A percentile compares a stretch with the other conserved stretches of the same genome.
Evolutionary conservation across 2,329 filamentous ascomycete genomes (phyloP).

Genomic region (Scolecobasidium constrictum): DNA sequence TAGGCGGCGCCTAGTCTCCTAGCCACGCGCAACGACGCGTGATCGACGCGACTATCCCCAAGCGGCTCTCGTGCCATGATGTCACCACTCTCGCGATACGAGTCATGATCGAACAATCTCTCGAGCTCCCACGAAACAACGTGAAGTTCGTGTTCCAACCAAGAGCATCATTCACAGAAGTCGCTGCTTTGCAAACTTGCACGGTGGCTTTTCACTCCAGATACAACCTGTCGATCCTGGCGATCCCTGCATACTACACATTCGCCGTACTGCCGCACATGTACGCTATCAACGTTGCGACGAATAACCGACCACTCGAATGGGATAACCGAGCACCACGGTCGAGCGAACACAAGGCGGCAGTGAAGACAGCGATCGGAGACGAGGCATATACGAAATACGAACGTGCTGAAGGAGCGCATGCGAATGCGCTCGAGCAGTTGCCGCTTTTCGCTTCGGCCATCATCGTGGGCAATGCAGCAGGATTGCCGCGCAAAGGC

Average conservation of each 20-base stretch:
- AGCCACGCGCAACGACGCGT: no score
- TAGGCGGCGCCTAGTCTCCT: no score
- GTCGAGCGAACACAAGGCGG: slow-evolving; percentile 20
- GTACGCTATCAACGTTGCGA: slow-evolving; percentile 26
- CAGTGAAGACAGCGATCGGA: slow-evolving; percentile 26
- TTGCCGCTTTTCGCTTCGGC: slow-evolving; percentile 34
- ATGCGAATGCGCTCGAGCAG: slow-evolving; percentile 36
- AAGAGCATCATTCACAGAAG: no score
- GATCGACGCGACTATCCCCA: no score
- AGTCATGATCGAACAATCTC: no score
- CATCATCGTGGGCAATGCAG: slow-evolving; percentile 32
- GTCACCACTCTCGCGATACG: no score
- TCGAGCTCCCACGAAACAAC: no score
- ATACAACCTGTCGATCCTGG: slow-evolving; percentile 30
- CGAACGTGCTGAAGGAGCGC: slow-evolving; percentile 34
- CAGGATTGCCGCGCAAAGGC: slow-evolving; percentile 20
- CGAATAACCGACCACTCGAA: slow-evolving; percentile 22
- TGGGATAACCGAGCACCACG: slow-evolving; percentile 36
- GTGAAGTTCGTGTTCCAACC: no score
- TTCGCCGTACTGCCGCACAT: slow-evolving; percentile 30
- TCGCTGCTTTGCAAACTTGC: no score
- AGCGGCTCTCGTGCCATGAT: no score
- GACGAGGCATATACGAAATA: slow-evolving; percentile 27
- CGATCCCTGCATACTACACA: slow-evolving; percentile 33
- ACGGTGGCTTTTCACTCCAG: slow-evolving; percentile 9